Base-by-base conservation (phyloP, 495 filamentous ascomycete species). In the Tirmania nivea region DNA sequence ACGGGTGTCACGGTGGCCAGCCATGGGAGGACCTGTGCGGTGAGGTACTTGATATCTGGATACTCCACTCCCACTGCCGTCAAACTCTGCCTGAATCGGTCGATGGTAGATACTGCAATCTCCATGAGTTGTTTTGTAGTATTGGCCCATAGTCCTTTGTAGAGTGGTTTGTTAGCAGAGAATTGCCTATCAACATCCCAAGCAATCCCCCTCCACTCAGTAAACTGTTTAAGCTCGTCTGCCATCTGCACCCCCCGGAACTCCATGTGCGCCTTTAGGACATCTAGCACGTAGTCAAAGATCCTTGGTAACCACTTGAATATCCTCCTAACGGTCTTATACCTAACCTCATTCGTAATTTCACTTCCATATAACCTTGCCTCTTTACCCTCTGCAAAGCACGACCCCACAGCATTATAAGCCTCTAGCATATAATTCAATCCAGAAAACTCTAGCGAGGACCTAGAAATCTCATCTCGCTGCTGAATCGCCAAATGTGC, bases 401-500 rank as follows among this genome's bases (percentile, higher is more conserved):
- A 21, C 8, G 48, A 19, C 1, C n/a, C n/a, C 11, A 50, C n/a
- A 1, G 3, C 1, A 19, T 5, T 16, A 12, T 17, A 50, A 50
- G 2, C 20, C 5, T 50, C 48, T 11, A 50, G 5, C 16, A 20
- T 19, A 12, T 6, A 10, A 5, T 31, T 50, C 48, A 50, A 50
- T n/a, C 5, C 11, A n/a, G 25, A 4, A n/a, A 5, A 50, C n/a
- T 50, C 16, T 50, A 17, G n/a, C 19, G 73, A 57, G 2, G 70
- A 61, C 20, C 62, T 66, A 0, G 74, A 70, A 34, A 85, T 66
- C 10, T 66, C 56, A 48, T 63, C 65, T 59, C 84, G 77, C 66
- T 96, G 88, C 21, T 71, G 71, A 37, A 93, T 67, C 42, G 76
- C 63, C 14, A 80, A 66, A 54, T 80, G 71, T 35, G 95, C 63